These are phyloP conservation scores for Hypsizygus marmoreus DNA, from an alignment of 768 basidiomycete genomes.

Conservation along the genomic window DNA sequence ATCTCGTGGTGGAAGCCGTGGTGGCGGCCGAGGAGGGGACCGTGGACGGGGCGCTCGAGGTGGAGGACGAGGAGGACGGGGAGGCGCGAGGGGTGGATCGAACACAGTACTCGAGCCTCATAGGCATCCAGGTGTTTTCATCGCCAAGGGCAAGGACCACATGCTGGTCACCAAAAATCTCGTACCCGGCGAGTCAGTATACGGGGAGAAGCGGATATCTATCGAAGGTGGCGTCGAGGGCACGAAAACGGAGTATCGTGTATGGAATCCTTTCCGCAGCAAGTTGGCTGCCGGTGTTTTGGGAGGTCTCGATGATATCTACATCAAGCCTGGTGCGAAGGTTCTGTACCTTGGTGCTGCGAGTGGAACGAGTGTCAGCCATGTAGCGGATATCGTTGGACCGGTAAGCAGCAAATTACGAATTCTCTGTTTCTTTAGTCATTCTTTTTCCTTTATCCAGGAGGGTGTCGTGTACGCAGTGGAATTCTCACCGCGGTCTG, in stretches of 20 bases:
- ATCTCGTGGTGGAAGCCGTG: slow-evolving; percentile 43
- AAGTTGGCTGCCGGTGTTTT: slow-evolving; percentile 97
- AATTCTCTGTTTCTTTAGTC: slow-evolving; percentile 2
- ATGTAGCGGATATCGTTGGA: slow-evolving; percentile 98
- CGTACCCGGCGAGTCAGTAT: slow-evolving; percentile 96
- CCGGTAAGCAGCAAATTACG: slow-evolving; percentile 57
- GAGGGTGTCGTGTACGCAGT: slow-evolving; percentile 98
- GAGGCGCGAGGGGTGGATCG: slow-evolving; percentile 79
- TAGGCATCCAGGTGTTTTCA: slow-evolving; percentile 91
- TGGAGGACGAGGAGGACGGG: slow-evolving; percentile 61
- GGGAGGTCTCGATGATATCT: slow-evolving; percentile 92
- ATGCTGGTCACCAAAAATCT: slow-evolving; percentile 98
- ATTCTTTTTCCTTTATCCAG: slow-evolving; percentile 37
- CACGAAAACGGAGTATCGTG: slow-evolving; percentile 94
- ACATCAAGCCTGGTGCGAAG: slow-evolving; percentile 91
- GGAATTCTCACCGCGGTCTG: slow-evolving; percentile 95
- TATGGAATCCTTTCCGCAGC: slow-evolving; percentile 99
- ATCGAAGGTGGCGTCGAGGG: slow-evolving; percentile 76
- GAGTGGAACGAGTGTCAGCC: slow-evolving; percentile 95
- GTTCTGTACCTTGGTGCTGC: slow-evolving; percentile 98
- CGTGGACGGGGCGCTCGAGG: slow-evolving; percentile 44
- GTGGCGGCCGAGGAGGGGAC: slow-evolving; percentile 37
- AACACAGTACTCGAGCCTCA: slow-evolving; percentile 95
- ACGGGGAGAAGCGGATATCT: slow-evolving; percentile 96
- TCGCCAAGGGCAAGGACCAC: slow-evolving; percentile 97